A percentile compares a stretch with the other conserved stretches of the same genome.
These are phyloP conservation scores for Kregervanrija delftensis DNA, from an alignment of 805 yeast genomes.

Conservation along the genomic window DNA sequence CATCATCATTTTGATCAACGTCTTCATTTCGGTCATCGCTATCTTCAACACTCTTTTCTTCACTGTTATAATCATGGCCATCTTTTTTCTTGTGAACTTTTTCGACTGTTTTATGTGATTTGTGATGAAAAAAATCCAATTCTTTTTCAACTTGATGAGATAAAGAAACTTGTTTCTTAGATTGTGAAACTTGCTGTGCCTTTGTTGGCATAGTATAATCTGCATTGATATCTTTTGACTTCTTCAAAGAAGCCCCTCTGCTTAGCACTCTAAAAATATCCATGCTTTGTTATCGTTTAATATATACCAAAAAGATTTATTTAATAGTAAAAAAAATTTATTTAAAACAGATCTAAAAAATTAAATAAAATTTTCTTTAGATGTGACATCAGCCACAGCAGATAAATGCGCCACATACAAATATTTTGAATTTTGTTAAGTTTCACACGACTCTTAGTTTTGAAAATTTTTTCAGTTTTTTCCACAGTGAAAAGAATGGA, in stretches of 20 bases:
- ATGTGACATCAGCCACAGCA: too few relatives aligned
- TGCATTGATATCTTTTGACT: slow-evolving; percentile 38
- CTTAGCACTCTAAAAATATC: slow-evolving; percentile 82
- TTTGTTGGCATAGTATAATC: slow-evolving; percentile 33
- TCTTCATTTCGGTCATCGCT: slow-evolving; percentile 23
- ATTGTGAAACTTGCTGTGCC: slow-evolving; percentile 15
- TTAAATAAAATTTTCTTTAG: background rate
- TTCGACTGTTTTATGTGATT: slow-evolving; percentile 26
- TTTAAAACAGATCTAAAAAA: background rate
- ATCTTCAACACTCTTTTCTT: slow-evolving; percentile 24
- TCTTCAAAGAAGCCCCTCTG: slow-evolving; percentile 77
- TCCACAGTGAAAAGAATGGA: background rate
- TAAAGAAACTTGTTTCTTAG: slow-evolving; percentile 33
- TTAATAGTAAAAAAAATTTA: background rate
- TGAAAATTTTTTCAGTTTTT: background rate
- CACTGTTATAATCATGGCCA: too few relatives aligned
- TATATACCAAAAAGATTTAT: background rate
- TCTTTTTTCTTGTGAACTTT: background rate
- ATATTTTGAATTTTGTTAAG: too few relatives aligned
- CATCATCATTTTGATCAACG: slow-evolving; percentile 24
- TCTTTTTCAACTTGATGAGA: slow-evolving; percentile 57
- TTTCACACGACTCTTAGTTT: background rate
- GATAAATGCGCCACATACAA: too few relatives aligned
- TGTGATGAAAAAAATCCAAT: slow-evolving; percentile 75
- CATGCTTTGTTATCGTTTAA: slow-evolving; percentile 36